Evolutionary conservation across 805 yeast species (phyloP).

Genomic region (Cyberlindnera nakhonratchasimensis): DNA sequence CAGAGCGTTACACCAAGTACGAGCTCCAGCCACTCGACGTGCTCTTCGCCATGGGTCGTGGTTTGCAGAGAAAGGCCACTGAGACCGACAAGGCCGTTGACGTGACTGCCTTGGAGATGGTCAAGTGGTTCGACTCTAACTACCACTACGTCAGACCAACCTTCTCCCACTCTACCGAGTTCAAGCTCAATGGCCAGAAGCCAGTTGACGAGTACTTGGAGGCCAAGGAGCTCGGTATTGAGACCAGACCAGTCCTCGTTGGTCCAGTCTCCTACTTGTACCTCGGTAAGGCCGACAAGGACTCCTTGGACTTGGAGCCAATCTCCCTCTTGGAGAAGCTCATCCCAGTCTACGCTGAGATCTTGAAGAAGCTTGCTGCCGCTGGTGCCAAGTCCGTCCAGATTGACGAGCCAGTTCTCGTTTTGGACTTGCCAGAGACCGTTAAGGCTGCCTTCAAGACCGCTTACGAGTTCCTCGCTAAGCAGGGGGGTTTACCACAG

Average conservation of each 20-base stretch:
- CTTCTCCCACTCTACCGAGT: conserved; percentile 89
- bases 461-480: conserved; percentile 75
- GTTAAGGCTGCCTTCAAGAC: conserved; percentile 84
- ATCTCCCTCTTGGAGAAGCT: conserved; percentile 83
- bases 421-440: conserved; percentile 83
- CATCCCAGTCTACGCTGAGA: conserved; percentile 89
- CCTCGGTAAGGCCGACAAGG: conserved; percentile 98
- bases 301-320: conserved; percentile 92
- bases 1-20: conserved; percentile 94
- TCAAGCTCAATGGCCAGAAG: conserved; percentile 94
- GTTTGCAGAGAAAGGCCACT: conserved; percentile 95
- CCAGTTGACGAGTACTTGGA: conserved; percentile 97
- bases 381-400: conserved; percentile 97
- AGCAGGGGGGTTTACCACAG: conserved; percentile 70
- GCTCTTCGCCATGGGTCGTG: conserved; percentile 99
- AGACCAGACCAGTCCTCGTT: conserved; percentile 94
- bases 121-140: conserved; percentile 99
- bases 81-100: conserved; percentile 87
- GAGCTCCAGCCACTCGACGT: conserved; percentile 87
- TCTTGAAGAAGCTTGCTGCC: conserved; percentile 78
- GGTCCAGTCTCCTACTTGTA: conserved; percentile 95
- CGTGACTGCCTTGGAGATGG: conserved; percentile 99
- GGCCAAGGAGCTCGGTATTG: conserved; percentile 94
- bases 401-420: conserved; percentile 96
- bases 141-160: conserved; percentile 99